Evolutionary conservation across 108 stramenopile genomes (phyloP).

Genomic region (Cylindrotheca closterium): DNA sequence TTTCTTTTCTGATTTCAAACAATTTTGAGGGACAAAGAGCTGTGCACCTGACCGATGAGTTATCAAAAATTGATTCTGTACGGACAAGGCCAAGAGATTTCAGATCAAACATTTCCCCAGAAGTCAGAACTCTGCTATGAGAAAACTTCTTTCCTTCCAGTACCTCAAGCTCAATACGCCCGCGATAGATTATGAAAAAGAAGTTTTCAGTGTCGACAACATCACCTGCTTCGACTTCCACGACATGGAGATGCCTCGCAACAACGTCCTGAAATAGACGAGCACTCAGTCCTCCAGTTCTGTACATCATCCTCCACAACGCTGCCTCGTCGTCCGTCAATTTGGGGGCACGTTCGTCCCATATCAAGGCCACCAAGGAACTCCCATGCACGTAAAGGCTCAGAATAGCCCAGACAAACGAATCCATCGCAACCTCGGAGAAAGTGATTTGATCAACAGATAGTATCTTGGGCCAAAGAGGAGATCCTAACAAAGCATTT

Average conservation of each 20-base stretch:
- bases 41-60: background rate
- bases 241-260: conserved; percentile 15
- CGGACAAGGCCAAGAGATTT: conserved; percentile 12
- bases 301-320: conserved; percentile 38
- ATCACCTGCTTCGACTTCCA: conserved; percentile 15
- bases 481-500: conserved; percentile 23
- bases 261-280: conserved; percentile 20
- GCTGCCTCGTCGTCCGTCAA: conserved; percentile 26
- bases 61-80: conserved; percentile 1
- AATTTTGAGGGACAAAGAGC: conserved; percentile 4
- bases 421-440: conserved; percentile 11
- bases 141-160: background rate
- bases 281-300: conserved; percentile 29
- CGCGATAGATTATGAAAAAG: conserved; percentile 32
- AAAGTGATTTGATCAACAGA: background rate
- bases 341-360: conserved; percentile 15
- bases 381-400: conserved; percentile 27
- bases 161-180: conserved; percentile 13
- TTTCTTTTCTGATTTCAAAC: conserved; percentile 6
- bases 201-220: conserved; percentile 14
- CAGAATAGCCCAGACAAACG: conserved; percentile 22
- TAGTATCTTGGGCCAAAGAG: conserved; percentile 12
- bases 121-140: background rate
- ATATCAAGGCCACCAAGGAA: conserved; percentile 10
- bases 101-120: conserved; percentile 35